Conservation (phyloP, 225 moss, liverwort and hornwort species). For the Antitrichia curtipendula region DNA sequence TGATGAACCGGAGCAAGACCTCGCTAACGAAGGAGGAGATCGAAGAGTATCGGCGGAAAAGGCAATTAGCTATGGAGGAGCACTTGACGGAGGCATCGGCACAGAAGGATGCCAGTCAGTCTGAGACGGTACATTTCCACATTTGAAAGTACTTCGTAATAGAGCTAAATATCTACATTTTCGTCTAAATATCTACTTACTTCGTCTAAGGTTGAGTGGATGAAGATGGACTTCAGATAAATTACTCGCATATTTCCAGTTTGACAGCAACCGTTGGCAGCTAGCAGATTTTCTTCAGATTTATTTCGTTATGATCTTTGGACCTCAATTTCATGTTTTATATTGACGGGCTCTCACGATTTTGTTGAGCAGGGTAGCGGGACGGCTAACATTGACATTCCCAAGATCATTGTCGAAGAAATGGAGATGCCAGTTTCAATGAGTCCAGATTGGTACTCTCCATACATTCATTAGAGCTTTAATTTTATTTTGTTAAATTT, state of each 20-base stretch:
- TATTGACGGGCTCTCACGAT: neutral
- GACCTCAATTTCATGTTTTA: neutral
- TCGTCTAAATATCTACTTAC: neutral
- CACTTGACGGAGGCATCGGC: conserved; percentile 39
- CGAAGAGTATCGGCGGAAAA: conserved; percentile 21
- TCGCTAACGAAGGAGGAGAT: conserved; percentile 39
- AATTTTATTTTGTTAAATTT: neutral
- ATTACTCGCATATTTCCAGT: neutral
- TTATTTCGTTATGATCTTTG: neutral
- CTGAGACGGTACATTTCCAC: conserved; percentile 1
- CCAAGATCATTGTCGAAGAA: conserved; percentile 6
- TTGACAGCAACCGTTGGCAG: neutral
- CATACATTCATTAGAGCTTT: neutral
- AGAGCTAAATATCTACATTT: neutral
- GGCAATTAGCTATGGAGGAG: conserved; percentile 26
- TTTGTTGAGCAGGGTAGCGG: conserved; percentile 4
- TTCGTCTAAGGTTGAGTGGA: neutral
- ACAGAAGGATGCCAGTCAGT: neutral
- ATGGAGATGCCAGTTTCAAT: conserved; percentile 15
- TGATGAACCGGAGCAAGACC: conserved; percentile 17
- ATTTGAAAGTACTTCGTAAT: neutral
- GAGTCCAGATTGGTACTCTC: conserved; percentile 37
- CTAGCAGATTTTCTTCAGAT: neutral
- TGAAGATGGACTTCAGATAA: neutral
- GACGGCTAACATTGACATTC: conserved; percentile 13